Conservation (phyloP, 2,329 filamentous ascomycete genomes). For the Colletotrichum lupini region DNA sequence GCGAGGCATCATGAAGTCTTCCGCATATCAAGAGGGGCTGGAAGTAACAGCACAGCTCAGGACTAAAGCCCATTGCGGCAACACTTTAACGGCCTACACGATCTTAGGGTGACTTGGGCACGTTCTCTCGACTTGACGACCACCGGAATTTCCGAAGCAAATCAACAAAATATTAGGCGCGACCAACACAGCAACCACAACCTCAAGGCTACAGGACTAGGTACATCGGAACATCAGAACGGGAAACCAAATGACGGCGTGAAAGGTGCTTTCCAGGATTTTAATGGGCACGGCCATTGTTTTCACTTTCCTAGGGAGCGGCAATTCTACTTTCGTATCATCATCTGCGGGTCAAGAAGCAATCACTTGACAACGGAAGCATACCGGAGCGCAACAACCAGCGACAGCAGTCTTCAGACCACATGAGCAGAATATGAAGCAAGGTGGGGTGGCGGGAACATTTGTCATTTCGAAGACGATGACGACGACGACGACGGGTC, state of each 20-base stretch:
- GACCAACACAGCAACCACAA: neutral
- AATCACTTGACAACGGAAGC: conserved; percentile 13
- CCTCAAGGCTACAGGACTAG: neutral
- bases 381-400: conserved; percentile 14
- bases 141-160: neutral
- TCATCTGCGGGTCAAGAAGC: conserved; percentile 27
- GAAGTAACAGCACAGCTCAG: neutral
- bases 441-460: neutral
- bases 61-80: neutral
- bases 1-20: neutral
- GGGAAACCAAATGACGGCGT: neutral
- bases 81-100: neutral
- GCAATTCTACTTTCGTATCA: conserved; percentile 8
- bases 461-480: conserved; percentile 3
- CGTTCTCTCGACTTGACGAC: neutral
- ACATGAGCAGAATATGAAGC: neutral
- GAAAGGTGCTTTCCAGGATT: neutral
- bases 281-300: neutral
- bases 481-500: neutral
- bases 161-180: neutral
- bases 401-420: conserved; percentile 12
- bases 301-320: conserved; percentile 7
- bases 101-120: neutral
- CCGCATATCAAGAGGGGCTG: neutral
- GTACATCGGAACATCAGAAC: neutral